phyloP scores from a whole-genome alignment of 2,329 filamentous ascomycete genomes.

The Byssothecium circinans region DNA sequence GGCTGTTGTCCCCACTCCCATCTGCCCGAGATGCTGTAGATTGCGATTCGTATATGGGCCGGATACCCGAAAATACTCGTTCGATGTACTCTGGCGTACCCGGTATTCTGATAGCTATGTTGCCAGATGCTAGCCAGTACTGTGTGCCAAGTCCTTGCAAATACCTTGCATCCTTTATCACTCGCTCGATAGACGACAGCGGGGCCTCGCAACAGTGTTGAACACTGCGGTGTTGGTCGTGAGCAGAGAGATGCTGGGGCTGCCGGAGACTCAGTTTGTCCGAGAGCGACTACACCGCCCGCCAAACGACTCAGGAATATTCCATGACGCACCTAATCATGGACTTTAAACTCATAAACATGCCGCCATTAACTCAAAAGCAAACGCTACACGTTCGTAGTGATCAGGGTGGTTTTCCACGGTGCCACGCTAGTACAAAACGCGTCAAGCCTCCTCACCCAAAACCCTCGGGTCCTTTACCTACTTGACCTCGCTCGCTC shows the following conservation, averaged over 20 bases:
- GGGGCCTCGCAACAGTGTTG: neutral
- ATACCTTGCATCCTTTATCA: too few species aligned
- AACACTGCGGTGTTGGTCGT: neutral
- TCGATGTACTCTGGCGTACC: neutral
- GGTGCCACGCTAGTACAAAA: slow-evolving; percentile 36
- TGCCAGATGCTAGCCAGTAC: too few species aligned
- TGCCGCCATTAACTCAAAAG: neutral
- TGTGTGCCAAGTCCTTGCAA: too few species aligned
- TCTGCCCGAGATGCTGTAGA: neutral
- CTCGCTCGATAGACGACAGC: neutral
- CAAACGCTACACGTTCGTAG: neutral
- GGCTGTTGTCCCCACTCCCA: neutral
- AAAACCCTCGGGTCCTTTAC: slow-evolving; percentile 1
- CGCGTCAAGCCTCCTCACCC: slow-evolving; percentile 26
- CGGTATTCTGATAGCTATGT: too few species aligned
- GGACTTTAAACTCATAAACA: slow-evolving; percentile 13
- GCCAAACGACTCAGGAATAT: neutral
- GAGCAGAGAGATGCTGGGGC: neutral
- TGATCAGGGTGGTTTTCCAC: slow-evolving; percentile 7
- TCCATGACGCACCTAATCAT: neutral
- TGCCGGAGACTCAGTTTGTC: slow-evolving; percentile 29
- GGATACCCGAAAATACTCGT: neutral
- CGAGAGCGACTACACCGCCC: slow-evolving; percentile 30
- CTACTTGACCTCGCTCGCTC: slow-evolving; percentile 1
- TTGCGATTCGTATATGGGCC: neutral